Base-by-base conservation (phyloP, 148 eudicot genomes). In the Diospyros kaki region DNA sequence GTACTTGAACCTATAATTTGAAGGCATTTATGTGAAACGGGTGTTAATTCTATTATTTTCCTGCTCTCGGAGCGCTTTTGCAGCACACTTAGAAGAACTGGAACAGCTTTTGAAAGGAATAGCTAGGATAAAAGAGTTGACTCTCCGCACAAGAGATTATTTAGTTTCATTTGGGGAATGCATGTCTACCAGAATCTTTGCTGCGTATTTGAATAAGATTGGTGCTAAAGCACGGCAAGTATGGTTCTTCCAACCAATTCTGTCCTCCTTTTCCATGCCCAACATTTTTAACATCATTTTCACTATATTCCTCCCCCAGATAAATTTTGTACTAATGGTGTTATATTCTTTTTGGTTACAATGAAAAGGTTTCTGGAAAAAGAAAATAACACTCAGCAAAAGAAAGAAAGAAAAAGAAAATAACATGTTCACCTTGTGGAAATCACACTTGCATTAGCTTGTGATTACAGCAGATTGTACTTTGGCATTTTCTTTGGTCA, bases 81-180 rank as follows among this genome's bases (percentile, higher is more conserved):
- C 74, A 87, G 89, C 77, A 50, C 87, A 84, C 71, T 71, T 87
- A 0, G 90, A 84, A 44, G 86, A 87, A 60, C 68, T 87, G 69
- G 90, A 87, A 75, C 87, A 87, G 82, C 88, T 85, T 70, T 77
- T 87, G 53, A 87, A 85, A 69, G 90, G 87, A 40, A 85, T 87
- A 61, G 87, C 85, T 40, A 87, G 82, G 84, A 85, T 85, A 84
- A 87, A 87, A 68, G 90, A 87, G 78, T 80, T 87, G 52, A 87
- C 90, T 41, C 81, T 46, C 1, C 86, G 90, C 6, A 85, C 87
- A n/a, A 85, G 38, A 69, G 90, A 85, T 64, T 87, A 85, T 77
- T 75, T 87, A 75, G 90, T 87, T 75, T 87, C 90, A 18, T 87
- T 87, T 81, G 90, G 90, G 41, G 90, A 87, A 79, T 87, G 88